These are phyloP conservation scores for Solanum tarapatanum DNA, from an alignment of 257 asterid species.

Conservation along the genomic window DNA sequence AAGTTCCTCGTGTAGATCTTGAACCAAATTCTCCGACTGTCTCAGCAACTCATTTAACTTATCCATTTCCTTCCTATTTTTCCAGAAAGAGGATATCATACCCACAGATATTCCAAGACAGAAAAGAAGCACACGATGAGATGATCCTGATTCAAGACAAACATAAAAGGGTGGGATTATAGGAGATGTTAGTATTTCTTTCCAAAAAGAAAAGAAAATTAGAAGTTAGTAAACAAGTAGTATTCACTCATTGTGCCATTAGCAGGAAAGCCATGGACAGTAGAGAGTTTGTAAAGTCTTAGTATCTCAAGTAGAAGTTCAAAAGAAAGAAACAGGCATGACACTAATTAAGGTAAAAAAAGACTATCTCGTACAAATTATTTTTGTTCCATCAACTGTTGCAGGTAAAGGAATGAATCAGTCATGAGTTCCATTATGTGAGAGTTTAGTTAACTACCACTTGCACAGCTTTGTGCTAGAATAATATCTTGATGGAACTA, in stretches of 20 bases:
- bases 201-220: background rate
- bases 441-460: background rate
- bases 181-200: background rate
- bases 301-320: background rate
- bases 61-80: conserved; percentile 43
- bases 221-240: background rate
- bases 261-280: background rate
- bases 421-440: background rate
- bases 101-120: conserved; percentile 69
- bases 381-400: background rate
- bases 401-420: background rate
- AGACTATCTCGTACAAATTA: background rate
- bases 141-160: conserved; percentile 47
- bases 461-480: background rate
- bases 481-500: background rate
- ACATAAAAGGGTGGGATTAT: background rate
- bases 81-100: conserved; percentile 39
- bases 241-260: background rate
- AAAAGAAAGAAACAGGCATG: background rate
- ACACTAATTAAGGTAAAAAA: background rate
- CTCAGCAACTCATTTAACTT: conserved; percentile 47
- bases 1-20: conserved; percentile 91
- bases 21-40: conserved; percentile 64
- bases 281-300: background rate
- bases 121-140: conserved; percentile 33